Conservation (phyloP, 345 rosid genomes). For the Arabis alpina region DNA sequence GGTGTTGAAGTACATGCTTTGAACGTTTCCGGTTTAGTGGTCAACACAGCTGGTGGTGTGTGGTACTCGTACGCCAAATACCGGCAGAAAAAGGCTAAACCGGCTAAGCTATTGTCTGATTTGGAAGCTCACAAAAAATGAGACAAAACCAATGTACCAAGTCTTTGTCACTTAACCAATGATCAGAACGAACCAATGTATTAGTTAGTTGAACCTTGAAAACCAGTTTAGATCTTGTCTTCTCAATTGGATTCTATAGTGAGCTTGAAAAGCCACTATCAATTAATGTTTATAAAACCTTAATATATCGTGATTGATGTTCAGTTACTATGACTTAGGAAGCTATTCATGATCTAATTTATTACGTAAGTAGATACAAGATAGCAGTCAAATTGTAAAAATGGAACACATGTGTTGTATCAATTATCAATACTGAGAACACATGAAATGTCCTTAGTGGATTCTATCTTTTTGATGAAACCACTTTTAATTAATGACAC, state of each 20-base stretch:
- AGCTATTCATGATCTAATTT: no score
- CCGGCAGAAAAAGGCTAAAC: slow-evolving; percentile 70
- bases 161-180: not conserved
- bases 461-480: no score
- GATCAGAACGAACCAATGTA: slow-evolving; percentile 4
- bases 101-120: slow-evolving; percentile 56
- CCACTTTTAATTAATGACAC: no score
- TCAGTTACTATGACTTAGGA: no score
- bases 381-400: no score
- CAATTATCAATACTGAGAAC: no score
- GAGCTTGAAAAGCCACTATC: not conserved
- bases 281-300: not conserved
- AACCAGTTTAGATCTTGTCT: not conserved
- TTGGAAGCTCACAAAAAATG: slow-evolving; percentile 71
- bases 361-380: no score
- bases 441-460: no score
- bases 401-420: no score
- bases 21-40: slow-evolving; percentile 80
- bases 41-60: slow-evolving; percentile 92
- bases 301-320: no score
- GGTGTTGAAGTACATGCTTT: slow-evolving; percentile 89
- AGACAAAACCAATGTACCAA: not conserved
- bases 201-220: slow-evolving; percentile 12
- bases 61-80: slow-evolving; percentile 94
- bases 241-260: not conserved